Evolutionary conservation across 2,329 filamentous ascomycete species (phyloP).

Genomic region (Cladosporium halotolerans): DNA sequence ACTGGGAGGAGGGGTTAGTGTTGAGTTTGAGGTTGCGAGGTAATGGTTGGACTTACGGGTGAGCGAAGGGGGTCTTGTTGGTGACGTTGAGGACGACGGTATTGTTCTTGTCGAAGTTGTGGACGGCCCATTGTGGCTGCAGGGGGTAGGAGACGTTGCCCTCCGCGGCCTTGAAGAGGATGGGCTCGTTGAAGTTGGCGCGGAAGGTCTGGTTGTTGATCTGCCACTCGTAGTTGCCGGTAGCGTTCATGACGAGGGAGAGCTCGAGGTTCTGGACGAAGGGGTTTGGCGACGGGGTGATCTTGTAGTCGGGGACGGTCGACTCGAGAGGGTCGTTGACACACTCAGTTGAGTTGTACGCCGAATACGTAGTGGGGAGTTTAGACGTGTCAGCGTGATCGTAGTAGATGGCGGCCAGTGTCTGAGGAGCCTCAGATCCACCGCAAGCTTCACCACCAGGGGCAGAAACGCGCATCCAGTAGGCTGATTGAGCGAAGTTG

Average conservation of each 20-base stretch:
- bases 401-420: constrained; percentile 61
- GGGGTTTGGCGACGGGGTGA: constrained; percentile 34
- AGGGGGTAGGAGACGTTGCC: constrained; percentile 30
- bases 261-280: constrained; percentile 41
- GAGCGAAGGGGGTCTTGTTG: constrained; percentile 32
- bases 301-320: constrained; percentile 49
- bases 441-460: constrained; percentile 23
- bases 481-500: constrained; percentile 24
- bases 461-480: constrained; percentile 35
- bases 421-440: constrained; percentile 30
- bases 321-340: constrained; percentile 51
- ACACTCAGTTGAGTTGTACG: constrained; percentile 43
- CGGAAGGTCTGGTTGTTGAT: constrained; percentile 48
- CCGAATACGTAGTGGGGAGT: constrained; percentile 36
- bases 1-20: constrained; percentile 28
- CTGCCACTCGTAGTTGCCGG: constrained; percentile 48
- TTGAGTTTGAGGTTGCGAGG: constrained; percentile 7
- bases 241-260: constrained; percentile 38
- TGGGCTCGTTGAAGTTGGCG: constrained; percentile 39
- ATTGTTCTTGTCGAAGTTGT: constrained; percentile 35
- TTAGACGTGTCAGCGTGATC: constrained; percentile 47
- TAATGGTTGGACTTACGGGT: constrained; percentile 6
- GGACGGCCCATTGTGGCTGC: constrained; percentile 32
- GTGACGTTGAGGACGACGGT: constrained; percentile 37
- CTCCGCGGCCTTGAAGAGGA: constrained; percentile 30